These are phyloP conservation scores for Myriosclerotinia curreyana DNA, from an alignment of 2,329 filamentous ascomycete species.

Conservation along the genomic window DNA sequence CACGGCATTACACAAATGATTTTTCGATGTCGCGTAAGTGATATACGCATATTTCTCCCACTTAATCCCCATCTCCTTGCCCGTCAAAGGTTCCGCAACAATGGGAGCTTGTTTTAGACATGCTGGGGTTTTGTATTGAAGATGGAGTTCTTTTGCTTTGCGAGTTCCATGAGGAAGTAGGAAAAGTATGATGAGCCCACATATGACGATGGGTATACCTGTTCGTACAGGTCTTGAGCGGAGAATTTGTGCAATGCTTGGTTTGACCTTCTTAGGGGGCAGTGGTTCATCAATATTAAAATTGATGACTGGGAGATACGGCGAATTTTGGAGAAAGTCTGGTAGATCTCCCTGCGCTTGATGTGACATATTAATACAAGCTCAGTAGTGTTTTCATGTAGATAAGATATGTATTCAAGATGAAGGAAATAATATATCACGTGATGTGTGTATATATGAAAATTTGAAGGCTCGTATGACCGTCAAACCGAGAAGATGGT, in stretches of 20 bases:
- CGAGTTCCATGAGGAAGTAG: conserved; percentile 15
- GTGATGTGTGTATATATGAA: neutral
- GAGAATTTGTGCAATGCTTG: conserved; percentile 41
- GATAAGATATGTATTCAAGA: neutral
- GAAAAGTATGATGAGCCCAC: conserved; percentile 16
- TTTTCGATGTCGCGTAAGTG: conserved; percentile 49
- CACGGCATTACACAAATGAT: conserved; percentile 50
- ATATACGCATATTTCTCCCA: conserved; percentile 49
- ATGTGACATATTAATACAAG: conserved; percentile 2
- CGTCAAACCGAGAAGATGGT: neutral
- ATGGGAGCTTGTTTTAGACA: conserved; percentile 20
- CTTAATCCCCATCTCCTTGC: conserved; percentile 36
- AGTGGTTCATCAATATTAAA: conserved; percentile 19
- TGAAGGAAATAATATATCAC: neutral
- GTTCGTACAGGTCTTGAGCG: conserved; percentile 41
- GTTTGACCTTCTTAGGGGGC: conserved; percentile 24
- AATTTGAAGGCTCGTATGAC: too few relatives aligned
- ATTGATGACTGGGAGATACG: conserved; percentile 26
- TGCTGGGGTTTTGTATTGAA: conserved; percentile 19
- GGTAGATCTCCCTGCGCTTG: conserved; percentile 25
- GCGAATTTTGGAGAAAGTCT: conserved; percentile 34
- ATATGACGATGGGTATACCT: conserved; percentile 22
- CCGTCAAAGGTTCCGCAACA: conserved; percentile 14
- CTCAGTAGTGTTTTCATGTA: too few relatives aligned
- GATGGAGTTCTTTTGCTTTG: conserved; percentile 4